These are phyloP conservation scores for Cyclotella choctawhatcheeana DNA, from an alignment of 108 stramenopile genomes.

Conservation along the genomic window DNA sequence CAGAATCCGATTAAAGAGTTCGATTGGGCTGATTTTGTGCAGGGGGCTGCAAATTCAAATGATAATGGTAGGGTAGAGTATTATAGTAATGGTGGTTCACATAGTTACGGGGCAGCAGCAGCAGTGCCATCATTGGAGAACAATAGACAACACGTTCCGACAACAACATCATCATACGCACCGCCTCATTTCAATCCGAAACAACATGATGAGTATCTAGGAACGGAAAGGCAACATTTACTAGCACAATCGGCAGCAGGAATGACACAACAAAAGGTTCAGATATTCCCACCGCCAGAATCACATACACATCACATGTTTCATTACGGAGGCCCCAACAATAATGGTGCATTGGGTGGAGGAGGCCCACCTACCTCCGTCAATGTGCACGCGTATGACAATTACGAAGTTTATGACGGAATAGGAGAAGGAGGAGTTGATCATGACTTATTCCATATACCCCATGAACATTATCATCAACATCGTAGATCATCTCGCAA, in stretches of 20 bases:
- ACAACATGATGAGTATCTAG: not conserved
- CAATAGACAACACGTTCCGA: not conserved
- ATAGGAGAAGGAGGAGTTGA: not conserved
- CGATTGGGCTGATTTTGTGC: not conserved
- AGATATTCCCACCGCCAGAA: not conserved
- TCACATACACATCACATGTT: slow-evolving; percentile 36
- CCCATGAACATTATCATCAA: slow-evolving; percentile 3
- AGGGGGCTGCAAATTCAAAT: not conserved
- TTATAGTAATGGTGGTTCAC: not conserved
- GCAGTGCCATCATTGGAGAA: not conserved
- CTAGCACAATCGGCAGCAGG: not conserved
- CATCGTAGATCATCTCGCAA: slow-evolving; percentile 6
- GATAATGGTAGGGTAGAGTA: not conserved
- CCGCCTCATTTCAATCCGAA: not conserved
- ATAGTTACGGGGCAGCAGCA: not conserved
- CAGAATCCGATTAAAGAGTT: not conserved
- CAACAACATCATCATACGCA: not conserved
- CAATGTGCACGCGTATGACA: slow-evolving; percentile 10
- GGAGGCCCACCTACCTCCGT: slow-evolving; percentile 21
- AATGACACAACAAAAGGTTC: slow-evolving; percentile 1
- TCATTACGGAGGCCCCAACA: slow-evolving; percentile 17
- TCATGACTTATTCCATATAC: slow-evolving; percentile 3
- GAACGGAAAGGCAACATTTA: not conserved
- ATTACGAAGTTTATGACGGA: not conserved
- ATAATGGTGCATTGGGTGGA: too few species aligned